Conservation (phyloP, 345 rosid genomes). For the Linum tenue region DNA sequence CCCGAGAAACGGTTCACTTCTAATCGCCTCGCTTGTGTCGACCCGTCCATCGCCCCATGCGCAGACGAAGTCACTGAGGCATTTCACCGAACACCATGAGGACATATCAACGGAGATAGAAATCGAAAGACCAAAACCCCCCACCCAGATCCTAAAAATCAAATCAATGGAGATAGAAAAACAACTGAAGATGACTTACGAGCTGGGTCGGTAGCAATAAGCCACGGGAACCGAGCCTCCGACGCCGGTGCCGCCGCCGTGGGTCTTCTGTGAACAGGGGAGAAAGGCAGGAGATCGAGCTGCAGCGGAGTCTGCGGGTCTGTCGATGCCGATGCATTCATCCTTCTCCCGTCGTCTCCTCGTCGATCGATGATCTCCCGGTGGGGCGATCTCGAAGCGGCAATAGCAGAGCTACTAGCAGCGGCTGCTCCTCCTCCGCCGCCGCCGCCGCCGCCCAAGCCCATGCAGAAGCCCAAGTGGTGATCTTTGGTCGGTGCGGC, state of each 20-base stretch:
- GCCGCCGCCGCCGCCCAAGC: slow-evolving; percentile 21
- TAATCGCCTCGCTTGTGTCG: slow-evolving; percentile 19
- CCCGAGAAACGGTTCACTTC: slow-evolving; percentile 45
- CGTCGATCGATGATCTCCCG: background rate
- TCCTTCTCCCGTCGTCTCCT: slow-evolving; percentile 16
- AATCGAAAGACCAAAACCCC: background rate
- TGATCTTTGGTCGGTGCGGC: slow-evolving; percentile 28
- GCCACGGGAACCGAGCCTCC: slow-evolving; percentile 70
- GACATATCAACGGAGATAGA: background rate
- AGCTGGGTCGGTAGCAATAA: slow-evolving; percentile 17
- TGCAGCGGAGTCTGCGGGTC: slow-evolving; percentile 42
- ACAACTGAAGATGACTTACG: background rate
- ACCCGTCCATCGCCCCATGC: slow-evolving; percentile 29
- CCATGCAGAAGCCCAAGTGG: slow-evolving; percentile 51
- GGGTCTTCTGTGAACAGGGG: slow-evolving; percentile 37
- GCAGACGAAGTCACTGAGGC: slow-evolving; percentile 24
- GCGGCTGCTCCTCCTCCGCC: background rate
- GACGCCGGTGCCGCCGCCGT: slow-evolving; percentile 11
- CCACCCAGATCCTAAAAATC: background rate
- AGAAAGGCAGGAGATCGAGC: slow-evolving; percentile 60
- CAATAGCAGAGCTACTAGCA: background rate
- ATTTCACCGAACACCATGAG: slow-evolving; percentile 1
- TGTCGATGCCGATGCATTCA: slow-evolving; percentile 9
- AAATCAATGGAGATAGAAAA: background rate
- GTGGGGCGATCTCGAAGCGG: background rate